Conservation (phyloP, 2,329 filamentous ascomycete genomes). For the Helotiales sp. region DNA sequence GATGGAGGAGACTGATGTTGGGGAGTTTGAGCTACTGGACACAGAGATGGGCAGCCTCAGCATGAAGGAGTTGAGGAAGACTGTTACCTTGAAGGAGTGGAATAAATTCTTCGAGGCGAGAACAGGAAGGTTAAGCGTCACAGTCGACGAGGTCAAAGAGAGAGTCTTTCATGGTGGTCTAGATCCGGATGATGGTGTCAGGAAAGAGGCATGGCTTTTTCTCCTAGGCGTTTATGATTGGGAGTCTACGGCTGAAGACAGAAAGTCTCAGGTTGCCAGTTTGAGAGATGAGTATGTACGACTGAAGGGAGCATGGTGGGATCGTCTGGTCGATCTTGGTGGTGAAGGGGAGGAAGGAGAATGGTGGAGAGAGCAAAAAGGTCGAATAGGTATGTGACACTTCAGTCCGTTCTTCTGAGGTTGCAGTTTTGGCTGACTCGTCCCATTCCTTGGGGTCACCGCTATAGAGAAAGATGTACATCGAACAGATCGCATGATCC, state of each 20-base stretch:
- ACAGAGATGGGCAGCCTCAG: slow-evolving; percentile 71
- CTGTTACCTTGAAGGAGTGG: slow-evolving; percentile 85
- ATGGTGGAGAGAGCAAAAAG: slow-evolving; percentile 95
- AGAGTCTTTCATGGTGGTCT: slow-evolving; percentile 95
- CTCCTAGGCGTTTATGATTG: slow-evolving; percentile 89
- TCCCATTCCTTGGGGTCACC: slow-evolving; percentile 52
- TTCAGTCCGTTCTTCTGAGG: slow-evolving; percentile 4
- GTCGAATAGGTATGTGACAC: slow-evolving; percentile 76
- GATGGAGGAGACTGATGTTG: slow-evolving; percentile 91
- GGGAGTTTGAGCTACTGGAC: slow-evolving; percentile 93
- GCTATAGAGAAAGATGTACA: slow-evolving; percentile 94
- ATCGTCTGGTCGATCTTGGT: slow-evolving; percentile 80
- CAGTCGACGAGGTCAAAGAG: slow-evolving; percentile 91
- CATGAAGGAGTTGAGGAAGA: slow-evolving; percentile 73
- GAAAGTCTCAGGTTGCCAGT: slow-evolving; percentile 79
- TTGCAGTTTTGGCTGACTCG: slow-evolving; percentile 34
- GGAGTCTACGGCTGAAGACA: slow-evolving; percentile 85
- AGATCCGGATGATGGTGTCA: slow-evolving; percentile 82
- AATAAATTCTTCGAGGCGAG: slow-evolving; percentile 79
- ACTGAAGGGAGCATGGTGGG: slow-evolving; percentile 96
- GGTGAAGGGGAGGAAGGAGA: slow-evolving; percentile 81
- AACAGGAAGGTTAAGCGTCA: slow-evolving; percentile 75
- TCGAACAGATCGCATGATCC: slow-evolving; percentile 89
- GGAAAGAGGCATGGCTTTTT: slow-evolving; percentile 97
- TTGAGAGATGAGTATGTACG: slow-evolving; percentile 91